phyloP scores from a whole-genome alignment of 140 eudicot species.

The Senecio squalidus region DNA sequence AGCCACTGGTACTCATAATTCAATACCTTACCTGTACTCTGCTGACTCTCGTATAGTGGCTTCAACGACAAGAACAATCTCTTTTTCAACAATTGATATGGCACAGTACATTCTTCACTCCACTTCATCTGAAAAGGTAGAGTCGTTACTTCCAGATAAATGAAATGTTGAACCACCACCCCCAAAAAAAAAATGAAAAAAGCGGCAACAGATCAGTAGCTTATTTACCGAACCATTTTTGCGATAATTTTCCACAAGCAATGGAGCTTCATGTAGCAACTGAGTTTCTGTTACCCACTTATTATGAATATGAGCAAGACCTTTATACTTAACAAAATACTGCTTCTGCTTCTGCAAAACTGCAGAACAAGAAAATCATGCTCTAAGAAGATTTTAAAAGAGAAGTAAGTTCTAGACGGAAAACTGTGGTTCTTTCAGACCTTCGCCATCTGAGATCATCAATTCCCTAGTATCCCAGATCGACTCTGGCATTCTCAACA shows the following conservation, averaged over 20 bases:
- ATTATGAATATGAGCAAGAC: conserved; percentile 73
- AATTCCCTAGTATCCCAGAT: conserved; percentile 63
- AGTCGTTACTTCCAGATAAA: neutral
- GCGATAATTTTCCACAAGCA: conserved; percentile 27
- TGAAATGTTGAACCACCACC: neutral
- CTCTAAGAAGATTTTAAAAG: neutral
- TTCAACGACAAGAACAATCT: conserved; percentile 26
- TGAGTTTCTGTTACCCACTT: conserved; percentile 55
- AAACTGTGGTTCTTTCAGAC: conserved; percentile 26
- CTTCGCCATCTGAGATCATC: conserved; percentile 41
- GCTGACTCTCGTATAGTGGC: conserved; percentile 17
- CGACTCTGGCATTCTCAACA: conserved; percentile 43
- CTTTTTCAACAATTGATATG: conserved; percentile 52
- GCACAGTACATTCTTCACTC: conserved; percentile 57
- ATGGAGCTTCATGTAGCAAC: conserved; percentile 45
- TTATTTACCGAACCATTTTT: conserved; percentile 34
- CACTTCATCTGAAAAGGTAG: conserved; percentile 32
- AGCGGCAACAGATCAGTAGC: neutral
- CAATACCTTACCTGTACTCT: conserved; percentile 23
- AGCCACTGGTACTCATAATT: conserved; percentile 56
- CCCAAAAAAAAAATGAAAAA: neutral
- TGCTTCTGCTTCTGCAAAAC: conserved; percentile 51
- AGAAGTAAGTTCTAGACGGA: neutral
- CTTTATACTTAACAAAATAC: conserved; percentile 67
- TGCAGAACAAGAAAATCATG: conserved; percentile 16